Conservation (phyloP, 371 early-diverging fungal species). For the Choanephora cucurbitarum region DNA sequence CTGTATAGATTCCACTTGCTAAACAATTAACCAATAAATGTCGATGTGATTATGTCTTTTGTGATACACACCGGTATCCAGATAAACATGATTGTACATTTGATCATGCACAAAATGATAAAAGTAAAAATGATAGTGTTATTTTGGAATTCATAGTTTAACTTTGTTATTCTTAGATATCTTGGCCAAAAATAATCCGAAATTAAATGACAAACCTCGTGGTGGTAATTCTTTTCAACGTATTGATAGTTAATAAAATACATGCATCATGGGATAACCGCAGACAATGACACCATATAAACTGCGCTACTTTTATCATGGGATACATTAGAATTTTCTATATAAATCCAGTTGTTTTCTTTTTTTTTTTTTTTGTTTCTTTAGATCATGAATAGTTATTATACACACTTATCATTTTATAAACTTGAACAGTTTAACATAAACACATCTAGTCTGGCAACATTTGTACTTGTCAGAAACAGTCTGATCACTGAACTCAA, state of each 20-base stretch:
- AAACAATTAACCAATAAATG: slow-evolving; percentile 85
- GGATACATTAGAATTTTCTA: too few species aligned
- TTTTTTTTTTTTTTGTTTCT: neutral
- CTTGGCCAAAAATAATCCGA: slow-evolving; percentile 79
- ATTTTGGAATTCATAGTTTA: too few species aligned
- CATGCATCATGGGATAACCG: neutral
- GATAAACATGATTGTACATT: slow-evolving; percentile 79
- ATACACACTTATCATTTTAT: neutral
- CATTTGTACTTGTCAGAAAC: neutral
- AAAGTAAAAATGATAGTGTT: too few species aligned
- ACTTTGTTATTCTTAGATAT: too few species aligned
- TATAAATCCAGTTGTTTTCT: too few species aligned
- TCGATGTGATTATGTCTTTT: slow-evolving; percentile 78
- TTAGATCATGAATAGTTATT: neutral
- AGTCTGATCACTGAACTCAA: neutral
- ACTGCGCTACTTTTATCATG: neutral
- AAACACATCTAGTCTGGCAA: neutral
- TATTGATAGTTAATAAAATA: slow-evolving; percentile 50
- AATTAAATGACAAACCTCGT: slow-evolving; percentile 72
- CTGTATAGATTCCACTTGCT: slow-evolving; percentile 68
- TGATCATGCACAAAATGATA: slow-evolving; percentile 70
- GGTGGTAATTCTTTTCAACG: slow-evolving; percentile 78
- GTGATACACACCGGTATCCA: slow-evolving; percentile 78
- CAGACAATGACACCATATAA: neutral
- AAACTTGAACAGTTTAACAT: neutral